Evolutionary conservation across 202 grass and related monocot species (phyloP), one percentile per base, ranked within the genome.

Genomic region (Hordeum pubiflorum): DNA sequence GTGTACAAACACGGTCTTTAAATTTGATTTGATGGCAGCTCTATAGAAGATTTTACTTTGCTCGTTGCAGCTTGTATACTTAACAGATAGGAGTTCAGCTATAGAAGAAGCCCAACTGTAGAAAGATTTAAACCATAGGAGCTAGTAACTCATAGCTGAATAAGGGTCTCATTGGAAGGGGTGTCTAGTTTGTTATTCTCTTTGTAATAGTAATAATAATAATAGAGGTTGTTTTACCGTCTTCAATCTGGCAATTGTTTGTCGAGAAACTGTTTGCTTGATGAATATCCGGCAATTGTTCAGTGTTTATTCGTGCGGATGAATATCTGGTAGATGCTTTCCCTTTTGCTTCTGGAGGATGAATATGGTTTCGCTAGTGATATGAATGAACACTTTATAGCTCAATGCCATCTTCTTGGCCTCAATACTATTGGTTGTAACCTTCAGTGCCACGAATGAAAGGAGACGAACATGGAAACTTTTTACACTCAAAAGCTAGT

Each of bases 21-120:
- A 67, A 65, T 64, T 73, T 72, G 78, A 32, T 29, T 54, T 54
- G 48, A n/a, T n/a, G 48, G 52, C 59, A n/a, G 82, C n/a, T 75
- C 9, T 60, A 79, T 83, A 83, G 79, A 83, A 70, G 61, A 55
- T 33, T 43, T 70, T 75, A 75, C 41, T 75, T 83, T 86, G 68
- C 81, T 89, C 56, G 52, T 70, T 79, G 52, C 74, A 37, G 76
- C 56, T 86, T 90, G 80, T 86, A 80, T 76, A 79, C 75, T 83
- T 83, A 57, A 70, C 52, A 71, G 10, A 31, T 86, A 86, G 75
- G 41, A 79, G 9, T 83, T 80, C 14, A 76, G 80, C 48, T 54
- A 71, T 48, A 70, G 69, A 80, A 90, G 80, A 83, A 76, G 62
- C 62, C 80, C 79, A 76, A 86, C 79, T 89, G 83, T 83, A 86